Evolutionary conservation across 441 rosid species (phyloP), one percentile per base, ranked within the genome.

Genomic region (Mallotus japonicus): DNA sequence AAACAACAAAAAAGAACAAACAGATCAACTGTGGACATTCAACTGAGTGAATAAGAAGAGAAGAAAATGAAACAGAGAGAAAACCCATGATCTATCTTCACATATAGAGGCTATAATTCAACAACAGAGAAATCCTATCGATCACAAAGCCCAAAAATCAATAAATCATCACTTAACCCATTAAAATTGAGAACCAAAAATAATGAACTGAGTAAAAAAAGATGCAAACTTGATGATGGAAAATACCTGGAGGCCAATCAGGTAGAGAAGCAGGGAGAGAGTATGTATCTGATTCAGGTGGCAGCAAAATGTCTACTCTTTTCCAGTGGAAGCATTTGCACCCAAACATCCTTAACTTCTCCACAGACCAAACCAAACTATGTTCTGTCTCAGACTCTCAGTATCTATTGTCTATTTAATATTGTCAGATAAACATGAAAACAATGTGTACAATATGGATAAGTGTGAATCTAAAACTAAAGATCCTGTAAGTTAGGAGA

Each of bases 231-330:
- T 40, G 0, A 3, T 14, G 53, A 40, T 40, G 53, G n/a, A 58
- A 57, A 6, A 59, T 77, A 90, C 97, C 95, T 65, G 76, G 79
- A 71, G 95, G 91, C 92, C 96, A 90, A 28, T 76, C 73, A 62
- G 96, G 91, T 49, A 87, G 83, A 16, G 92, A 77, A 59, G 88
- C 72, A 13, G 90, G 93, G 61, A 92, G 90, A 65, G 86, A 85
- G 83, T 78, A 87, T 61, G 85, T 42, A 67, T 80, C 78, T 14
- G 84, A 87, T 76, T 81, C 77, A 7, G 77, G 50, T 61, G 84
- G 85, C 60, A 76, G 62, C 28, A 68, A 55, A 53, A 79, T 70
- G 65, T 63, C 51, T 69, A 73, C 20, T 70, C 44, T 65, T 53
- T 70, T 82, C 91, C 85, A 78, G 65, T 71, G 65, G 58, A 87